These are phyloP conservation scores for Globisporangium recalcitrans DNA, from an alignment of 352 stramenopile species.

Conservation along the genomic window DNA sequence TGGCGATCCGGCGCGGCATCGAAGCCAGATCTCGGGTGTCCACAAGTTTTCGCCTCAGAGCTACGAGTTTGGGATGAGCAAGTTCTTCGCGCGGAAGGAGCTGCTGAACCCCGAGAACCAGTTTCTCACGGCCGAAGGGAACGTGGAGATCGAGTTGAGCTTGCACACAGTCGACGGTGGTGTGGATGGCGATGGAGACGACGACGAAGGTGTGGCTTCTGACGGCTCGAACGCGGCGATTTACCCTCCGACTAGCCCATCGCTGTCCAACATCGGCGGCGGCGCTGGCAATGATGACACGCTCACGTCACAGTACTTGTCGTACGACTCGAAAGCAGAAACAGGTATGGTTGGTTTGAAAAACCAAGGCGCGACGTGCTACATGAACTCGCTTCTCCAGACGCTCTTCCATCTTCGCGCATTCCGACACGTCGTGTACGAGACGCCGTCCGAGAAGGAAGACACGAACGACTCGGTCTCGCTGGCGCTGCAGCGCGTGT, in stretches of 20 bases:
- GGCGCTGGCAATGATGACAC: conserved; percentile 8
- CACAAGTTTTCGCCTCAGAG: conserved; percentile 47
- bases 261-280: conserved; percentile 18
- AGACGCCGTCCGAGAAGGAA: conserved; percentile 67
- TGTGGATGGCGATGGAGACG: conserved; percentile 9
- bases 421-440: conserved; percentile 84
- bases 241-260: conserved; percentile 17
- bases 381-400: conserved; percentile 92
- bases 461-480: conserved; percentile 84
- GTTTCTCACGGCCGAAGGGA: conserved; percentile 40
- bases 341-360: conserved; percentile 87
- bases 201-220: conserved; percentile 8
- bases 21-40: conserved; percentile 36
- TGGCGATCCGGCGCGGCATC: conserved; percentile 16
- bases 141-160: conserved; percentile 44
- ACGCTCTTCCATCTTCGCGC: conserved; percentile 87
- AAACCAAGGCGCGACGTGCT: conserved; percentile 91
- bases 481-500: conserved; percentile 78
- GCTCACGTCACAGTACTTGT: conserved; percentile 24
- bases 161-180: conserved; percentile 29
- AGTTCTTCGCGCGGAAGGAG: conserved; percentile 40
- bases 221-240: conserved; percentile 11
- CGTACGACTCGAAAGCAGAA: conserved; percentile 76
- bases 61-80: conserved; percentile 47
- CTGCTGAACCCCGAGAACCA: conserved; percentile 41